A percentile compares a stretch with the other conserved stretches of the same genome.
These are phyloP conservation scores for Ganoderma leucocontextum DNA, from an alignment of 1,284 basidiomycete genomes.

Conservation along the genomic window DNA sequence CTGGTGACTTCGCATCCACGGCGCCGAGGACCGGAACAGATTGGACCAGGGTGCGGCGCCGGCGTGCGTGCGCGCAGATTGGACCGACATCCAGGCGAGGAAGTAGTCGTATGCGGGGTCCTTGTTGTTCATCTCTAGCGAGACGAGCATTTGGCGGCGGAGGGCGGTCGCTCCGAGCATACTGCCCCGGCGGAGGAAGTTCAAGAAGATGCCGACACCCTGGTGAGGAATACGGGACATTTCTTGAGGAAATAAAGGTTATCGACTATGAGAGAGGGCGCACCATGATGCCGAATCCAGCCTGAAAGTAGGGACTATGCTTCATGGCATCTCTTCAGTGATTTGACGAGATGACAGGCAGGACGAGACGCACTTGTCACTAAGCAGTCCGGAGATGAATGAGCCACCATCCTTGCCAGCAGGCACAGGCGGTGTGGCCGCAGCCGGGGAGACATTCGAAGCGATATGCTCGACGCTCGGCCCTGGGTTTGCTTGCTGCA, in stretches of 20 bases:
- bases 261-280: conserved; percentile 30
- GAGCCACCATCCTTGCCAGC: conserved; percentile 18
- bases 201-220: conserved; percentile 88
- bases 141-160: conserved; percentile 91
- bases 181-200: conserved; percentile 75
- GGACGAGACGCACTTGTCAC: conserved; percentile 34
- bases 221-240: conserved; percentile 41
- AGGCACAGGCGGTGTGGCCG: not conserved
- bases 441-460: not conserved
- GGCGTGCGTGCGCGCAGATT: conserved; percentile 50
- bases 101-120: conserved; percentile 98
- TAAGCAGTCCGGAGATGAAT: conserved; percentile 32
- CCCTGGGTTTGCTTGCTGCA: conserved; percentile 9
- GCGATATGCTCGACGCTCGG: conserved; percentile 11
- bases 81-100: conserved; percentile 93
- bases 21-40: conserved; percentile 40
- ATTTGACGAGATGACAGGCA: not conserved
- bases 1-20: conserved; percentile 86
- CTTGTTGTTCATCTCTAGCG: conserved; percentile 96
- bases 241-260: not conserved
- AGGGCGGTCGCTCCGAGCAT: conserved; percentile 79
- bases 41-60: conserved; percentile 40
- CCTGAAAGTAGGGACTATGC: conserved; percentile 92
- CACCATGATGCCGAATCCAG: conserved; percentile 96
- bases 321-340: conserved; percentile 31